These are phyloP conservation scores for Colletotrichum plurivorum DNA, from an alignment of 2,329 filamentous ascomycete species.

Conservation along the genomic window DNA sequence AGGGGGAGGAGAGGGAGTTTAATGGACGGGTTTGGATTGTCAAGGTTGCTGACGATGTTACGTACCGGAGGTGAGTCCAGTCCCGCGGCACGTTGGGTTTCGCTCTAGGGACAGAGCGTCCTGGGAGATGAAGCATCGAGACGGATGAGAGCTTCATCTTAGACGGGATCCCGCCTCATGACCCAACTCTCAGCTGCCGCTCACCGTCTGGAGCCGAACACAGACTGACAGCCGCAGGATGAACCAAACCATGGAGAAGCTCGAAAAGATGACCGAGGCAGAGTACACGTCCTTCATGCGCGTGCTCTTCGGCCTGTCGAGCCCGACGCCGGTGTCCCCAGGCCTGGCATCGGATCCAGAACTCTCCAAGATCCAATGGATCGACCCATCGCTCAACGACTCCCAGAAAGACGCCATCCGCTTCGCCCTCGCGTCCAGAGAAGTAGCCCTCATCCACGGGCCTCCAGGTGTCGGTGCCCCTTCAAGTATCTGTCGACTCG, in stretches of 20 bases:
- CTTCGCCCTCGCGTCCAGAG: slow-evolving; percentile 87
- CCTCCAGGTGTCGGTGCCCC: slow-evolving; percentile 81
- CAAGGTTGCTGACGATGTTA: slow-evolving; percentile 78
- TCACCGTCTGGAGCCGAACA: background rate
- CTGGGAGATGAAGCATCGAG: background rate
- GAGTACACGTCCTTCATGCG: slow-evolving; percentile 73
- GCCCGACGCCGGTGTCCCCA: slow-evolving; percentile 62
- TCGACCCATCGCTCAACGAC: slow-evolving; percentile 74
- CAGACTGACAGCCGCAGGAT: slow-evolving; percentile 59
- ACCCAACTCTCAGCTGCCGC: background rate
- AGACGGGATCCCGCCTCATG: background rate
- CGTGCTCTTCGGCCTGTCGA: slow-evolving; percentile 73
- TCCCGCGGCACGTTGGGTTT: background rate
- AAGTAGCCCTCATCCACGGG: slow-evolving; percentile 92
- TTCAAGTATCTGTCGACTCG: slow-evolving; percentile 51
- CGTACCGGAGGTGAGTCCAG: slow-evolving; percentile 66
- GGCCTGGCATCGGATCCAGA: slow-evolving; percentile 58
- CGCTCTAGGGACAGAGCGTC: no score
- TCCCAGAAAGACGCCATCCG: slow-evolving; percentile 78
- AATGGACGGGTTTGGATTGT: slow-evolving; percentile 72
- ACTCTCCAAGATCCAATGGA: slow-evolving; percentile 67
- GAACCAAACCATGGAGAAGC: slow-evolving; percentile 72
- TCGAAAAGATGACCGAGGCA: slow-evolving; percentile 70
- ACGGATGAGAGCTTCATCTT: background rate
- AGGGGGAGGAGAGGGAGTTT: slow-evolving; percentile 60